Evolutionary conservation across 257 asterid species (phyloP).

Genomic region (Rauvolfia tetraphylla): DNA sequence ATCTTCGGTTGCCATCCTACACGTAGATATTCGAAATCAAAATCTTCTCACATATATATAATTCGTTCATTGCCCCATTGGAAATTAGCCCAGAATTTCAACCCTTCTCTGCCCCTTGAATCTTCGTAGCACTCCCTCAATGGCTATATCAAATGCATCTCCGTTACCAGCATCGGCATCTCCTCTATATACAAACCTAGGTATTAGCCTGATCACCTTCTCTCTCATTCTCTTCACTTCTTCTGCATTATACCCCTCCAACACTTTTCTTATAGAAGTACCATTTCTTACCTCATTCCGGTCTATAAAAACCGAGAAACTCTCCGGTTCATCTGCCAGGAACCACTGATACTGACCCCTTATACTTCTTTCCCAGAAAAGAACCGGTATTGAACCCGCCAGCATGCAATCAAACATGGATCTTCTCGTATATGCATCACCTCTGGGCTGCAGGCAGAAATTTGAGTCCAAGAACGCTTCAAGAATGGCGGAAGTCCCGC

Average conservation of each 20-base stretch:
- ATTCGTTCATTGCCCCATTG: neutral
- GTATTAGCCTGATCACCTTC: slow-evolving; percentile 67
- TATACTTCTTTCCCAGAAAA: slow-evolving; percentile 7
- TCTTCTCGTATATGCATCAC: slow-evolving; percentile 60
- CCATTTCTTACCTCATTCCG: slow-evolving; percentile 59
- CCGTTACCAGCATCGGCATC: slow-evolving; percentile 13
- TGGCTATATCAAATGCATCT: slow-evolving; percentile 85
- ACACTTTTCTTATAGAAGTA: slow-evolving; percentile 20
- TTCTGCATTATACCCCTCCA: slow-evolving; percentile 50
- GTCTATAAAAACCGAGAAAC: slow-evolving; percentile 52
- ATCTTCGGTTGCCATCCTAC: too few species aligned
- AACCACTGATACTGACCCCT: slow-evolving; percentile 8
- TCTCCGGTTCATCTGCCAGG: neutral
- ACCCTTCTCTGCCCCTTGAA: slow-evolving; percentile 28
- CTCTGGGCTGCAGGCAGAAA: slow-evolving; percentile 76
- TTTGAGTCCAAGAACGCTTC: slow-evolving; percentile 51
- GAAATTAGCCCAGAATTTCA: neutral
- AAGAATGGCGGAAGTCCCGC: slow-evolving; percentile 33
- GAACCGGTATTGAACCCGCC: slow-evolving; percentile 53
- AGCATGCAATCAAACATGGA: slow-evolving; percentile 80
- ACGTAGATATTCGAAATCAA: too few species aligned
- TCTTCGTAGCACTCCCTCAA: slow-evolving; percentile 72
- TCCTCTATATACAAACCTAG: slow-evolving; percentile 49
- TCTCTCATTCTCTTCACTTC: slow-evolving; percentile 61
- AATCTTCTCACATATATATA: too few species aligned